Evolutionary conservation across 768 basidiomycete genomes (phyloP), one percentile per base, ranked within the genome.

Genomic region (Leccinum pellstonianum): DNA sequence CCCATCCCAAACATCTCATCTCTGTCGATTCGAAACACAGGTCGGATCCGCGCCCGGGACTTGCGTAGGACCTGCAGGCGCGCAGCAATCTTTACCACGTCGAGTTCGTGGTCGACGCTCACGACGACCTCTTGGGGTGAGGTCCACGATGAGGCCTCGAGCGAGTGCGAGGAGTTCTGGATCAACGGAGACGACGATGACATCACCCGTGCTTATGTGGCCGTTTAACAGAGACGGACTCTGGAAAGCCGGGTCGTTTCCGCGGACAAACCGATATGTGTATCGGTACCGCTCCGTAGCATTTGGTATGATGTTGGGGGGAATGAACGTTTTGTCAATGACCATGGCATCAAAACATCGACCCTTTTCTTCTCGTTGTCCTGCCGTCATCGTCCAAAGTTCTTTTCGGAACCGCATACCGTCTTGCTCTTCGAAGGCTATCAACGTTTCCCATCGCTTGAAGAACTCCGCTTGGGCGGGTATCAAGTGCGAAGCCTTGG

Each of bases 1-100:
- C 86, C 85, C 86, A 98, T 89, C 1, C 95, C 93, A 5, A 86
- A 84, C 52, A 98, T 75, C 72, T 98, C 97, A 70, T 98, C 97
- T 68, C 88, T 94, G 79, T 98, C 97, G 58, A 99, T 85, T 15
- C 96, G 84, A 77, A 94, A 99, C 23, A 75, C 81, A 29, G 62
- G 65, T 21, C 53, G 35, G 25, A 64, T 58, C n/a, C 29, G 54
- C 8, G 62, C 64, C n/a, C 35, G 55, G 47, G 55, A 54, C 11
- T 58, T 63, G 37, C 63, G 65, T 14, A 72, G 63, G 5, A 58
- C 68, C 10, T 68, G 68, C 48, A 77, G 62, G 17, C 77, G 81
- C 17, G 73, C 74, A 7, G 77, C 67, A 54, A 92, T 79, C 23
- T 74, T 76, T 14, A 78, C 72, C 11, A 80, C 66, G 59, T 83